Base-by-base conservation (phyloP, 352 stramenopile genomes). In the Globisporangium rhizosaccharum region DNA sequence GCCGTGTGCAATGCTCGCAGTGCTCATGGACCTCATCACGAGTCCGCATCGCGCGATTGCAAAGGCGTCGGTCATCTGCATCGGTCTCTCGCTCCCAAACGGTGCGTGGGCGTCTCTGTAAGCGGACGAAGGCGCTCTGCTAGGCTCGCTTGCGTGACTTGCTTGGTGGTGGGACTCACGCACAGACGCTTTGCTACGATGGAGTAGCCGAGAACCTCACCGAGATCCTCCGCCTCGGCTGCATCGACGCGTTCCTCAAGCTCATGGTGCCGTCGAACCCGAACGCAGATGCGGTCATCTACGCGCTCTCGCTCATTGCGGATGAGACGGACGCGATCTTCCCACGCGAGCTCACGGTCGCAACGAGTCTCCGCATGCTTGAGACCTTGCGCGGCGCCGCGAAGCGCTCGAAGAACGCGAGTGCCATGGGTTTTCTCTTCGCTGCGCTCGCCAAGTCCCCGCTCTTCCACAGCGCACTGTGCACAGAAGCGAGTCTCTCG, bases 341-440 rank as follows among this genome's bases (percentile, higher is more conserved):
- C 42, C 74, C 80, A 18, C 70, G 71, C 51, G 76, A 90, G 1
- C 47, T 70, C 9, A 76, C 68, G 11, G 10, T 76, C 7, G 2
- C 63, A 17, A 68, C 69, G 18, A 70, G 70, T 3, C 66, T 63
- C 1, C 68, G 60, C 1, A 83, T 86, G 65, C 67, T 88, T n/a
- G 78, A 88, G 50, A 88, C 81, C 0, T 49, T 90, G 11, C 69
- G 81, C 37, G 81, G 81, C 15, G 76, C 67, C n/a, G 76, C 81
- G 1, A 90, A 90, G 53, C 67, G 76, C 8, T 88, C 81, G 0
- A 68, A 62, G 20, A 73, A 56, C 17, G 81, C 81, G 2, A 79
- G 76, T 45, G 62, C 81, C 3, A 82, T 71, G 36, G 73, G 78
- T 25, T 87, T 79, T 39, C 60, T 90, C 36, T 82, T 88, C 26